Conservation (phyloP, 805 yeast species). For the Schizosaccharomyces octosporus region DNA sequence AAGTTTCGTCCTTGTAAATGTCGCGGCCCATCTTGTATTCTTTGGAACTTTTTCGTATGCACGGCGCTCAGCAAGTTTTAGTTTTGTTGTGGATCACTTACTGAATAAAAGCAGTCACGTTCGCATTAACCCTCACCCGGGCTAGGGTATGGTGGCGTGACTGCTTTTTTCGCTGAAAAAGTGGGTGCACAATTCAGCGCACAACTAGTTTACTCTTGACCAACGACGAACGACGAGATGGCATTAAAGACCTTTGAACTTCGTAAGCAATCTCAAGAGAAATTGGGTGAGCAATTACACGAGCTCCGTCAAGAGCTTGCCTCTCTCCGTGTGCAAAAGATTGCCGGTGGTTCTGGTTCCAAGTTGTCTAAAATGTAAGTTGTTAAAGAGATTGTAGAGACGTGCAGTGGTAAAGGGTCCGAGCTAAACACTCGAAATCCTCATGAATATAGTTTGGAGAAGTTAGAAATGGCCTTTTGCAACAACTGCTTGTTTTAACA, state of each 20-base stretch:
- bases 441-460: too few relatives aligned
- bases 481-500: neutral
- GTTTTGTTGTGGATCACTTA: neutral
- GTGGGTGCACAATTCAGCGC: neutral
- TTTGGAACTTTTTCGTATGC: neutral
- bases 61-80: neutral
- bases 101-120: neutral
- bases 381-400: neutral
- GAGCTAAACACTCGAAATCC: too few relatives aligned
- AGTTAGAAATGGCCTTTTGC: too few relatives aligned
- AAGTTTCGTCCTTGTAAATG: constrained; percentile 3
- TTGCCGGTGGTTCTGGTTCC: constrained; percentile 52
- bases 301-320: constrained; percentile 95
- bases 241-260: constrained; percentile 73
- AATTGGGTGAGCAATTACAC: constrained; percentile 78
- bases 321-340: constrained; percentile 83
- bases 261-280: constrained; percentile 89
- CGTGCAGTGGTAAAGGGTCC: neutral
- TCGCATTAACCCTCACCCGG: neutral
- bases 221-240: constrained; percentile 2
- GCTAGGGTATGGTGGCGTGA: neutral
- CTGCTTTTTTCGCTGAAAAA: neutral
- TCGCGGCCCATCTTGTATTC: constrained; percentile 1
- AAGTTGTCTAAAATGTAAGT: constrained; percentile 50
- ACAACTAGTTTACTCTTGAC: neutral